Evolutionary conservation across 2,329 filamentous ascomycete genomes (phyloP).

Genomic region (Botryosphaeria dothidea): DNA sequence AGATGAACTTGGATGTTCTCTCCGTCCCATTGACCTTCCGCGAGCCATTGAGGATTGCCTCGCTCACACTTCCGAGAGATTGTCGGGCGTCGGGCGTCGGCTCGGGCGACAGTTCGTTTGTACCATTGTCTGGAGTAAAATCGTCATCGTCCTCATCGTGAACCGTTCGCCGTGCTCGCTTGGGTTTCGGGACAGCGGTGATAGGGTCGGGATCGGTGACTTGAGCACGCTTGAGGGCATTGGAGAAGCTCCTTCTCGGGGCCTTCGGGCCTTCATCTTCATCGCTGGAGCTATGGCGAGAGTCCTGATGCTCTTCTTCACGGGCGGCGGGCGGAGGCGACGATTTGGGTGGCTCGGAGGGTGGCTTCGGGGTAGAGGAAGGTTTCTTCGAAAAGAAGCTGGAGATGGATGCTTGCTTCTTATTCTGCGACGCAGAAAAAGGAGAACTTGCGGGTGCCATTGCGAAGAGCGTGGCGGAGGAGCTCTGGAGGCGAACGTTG

Average conservation of each 20-base stretch:
- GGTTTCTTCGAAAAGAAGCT: slow-evolving; percentile 70
- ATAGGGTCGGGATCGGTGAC: slow-evolving; percentile 21
- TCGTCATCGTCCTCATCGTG: slow-evolving; percentile 39
- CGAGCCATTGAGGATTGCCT: slow-evolving; percentile 27
- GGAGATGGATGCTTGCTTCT: slow-evolving; percentile 80
- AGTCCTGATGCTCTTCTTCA: background rate
- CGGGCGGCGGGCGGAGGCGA: background rate
- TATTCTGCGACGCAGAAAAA: slow-evolving; percentile 44
- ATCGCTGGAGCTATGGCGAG: background rate
- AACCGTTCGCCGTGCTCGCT: slow-evolving; percentile 3
- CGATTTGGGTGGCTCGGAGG: background rate
- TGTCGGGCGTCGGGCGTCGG: slow-evolving; percentile 20
- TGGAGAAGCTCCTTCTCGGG: slow-evolving; percentile 29
- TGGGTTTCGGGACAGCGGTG: background rate
- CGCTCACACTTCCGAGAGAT: slow-evolving; percentile 28
- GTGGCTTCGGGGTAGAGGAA: slow-evolving; percentile 32
- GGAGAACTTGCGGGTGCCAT: slow-evolving; percentile 41
- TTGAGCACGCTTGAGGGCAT: slow-evolving; percentile 48
- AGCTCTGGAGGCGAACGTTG: background rate
- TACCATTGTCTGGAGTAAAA: slow-evolving; percentile 35
- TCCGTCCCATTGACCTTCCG: slow-evolving; percentile 42
- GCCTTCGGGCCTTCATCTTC: background rate
- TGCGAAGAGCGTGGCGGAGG: slow-evolving; percentile 18
- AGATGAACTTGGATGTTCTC: slow-evolving; percentile 61
- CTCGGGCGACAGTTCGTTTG: slow-evolving; percentile 24